Base-by-base conservation (phyloP, 345 rosid species). In the Punica granatum region DNA sequence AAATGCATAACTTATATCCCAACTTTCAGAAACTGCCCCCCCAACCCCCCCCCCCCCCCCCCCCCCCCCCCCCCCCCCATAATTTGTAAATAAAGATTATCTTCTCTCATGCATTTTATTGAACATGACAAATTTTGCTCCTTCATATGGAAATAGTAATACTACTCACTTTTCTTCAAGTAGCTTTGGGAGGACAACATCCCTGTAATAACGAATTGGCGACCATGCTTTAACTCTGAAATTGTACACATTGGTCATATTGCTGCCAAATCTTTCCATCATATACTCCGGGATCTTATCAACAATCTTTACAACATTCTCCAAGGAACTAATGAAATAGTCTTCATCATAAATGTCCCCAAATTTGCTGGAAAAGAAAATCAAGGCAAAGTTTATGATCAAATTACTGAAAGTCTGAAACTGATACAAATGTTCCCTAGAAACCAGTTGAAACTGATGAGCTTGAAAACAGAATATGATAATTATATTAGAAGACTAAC, bases 221-320 rank as follows among this genome's bases (percentile, higher is more conserved):
- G 99, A 88, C 99, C 96, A 95, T 56, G 99, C 99, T 86, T 95
- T 90, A 49, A 95, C 83, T 85, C 87, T 87, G 79, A 95, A 95
- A 89, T 95, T 95, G 88, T 80, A 90, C 69, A 92, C 98, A 79
- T 95, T 90, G 72, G 81, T 83, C 89, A 95, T 73, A 69, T 92
- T 92, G 72, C 69, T 64, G 84, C 88, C 97, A 88, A 88, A 95
- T 41, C 99, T 96, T 74, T 92, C 99, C 99, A 92, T 95, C 70
- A 92, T 64, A 66, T 89, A 92, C 60, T 72, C 96, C 64, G 98
- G 99, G 81, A 95, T 87, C 72, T 76, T 77, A 79, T 88, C 78
- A 64, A 92, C 94, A 67, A 95, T 90, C 72, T 80, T 85, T 63
- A 95, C 98, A 41, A 86, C 96, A 82, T 92, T 90, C 69, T 82